phyloP scores from a whole-genome alignment of 2,329 filamentous ascomycete species.

The Aspergillus sp. region DNA sequence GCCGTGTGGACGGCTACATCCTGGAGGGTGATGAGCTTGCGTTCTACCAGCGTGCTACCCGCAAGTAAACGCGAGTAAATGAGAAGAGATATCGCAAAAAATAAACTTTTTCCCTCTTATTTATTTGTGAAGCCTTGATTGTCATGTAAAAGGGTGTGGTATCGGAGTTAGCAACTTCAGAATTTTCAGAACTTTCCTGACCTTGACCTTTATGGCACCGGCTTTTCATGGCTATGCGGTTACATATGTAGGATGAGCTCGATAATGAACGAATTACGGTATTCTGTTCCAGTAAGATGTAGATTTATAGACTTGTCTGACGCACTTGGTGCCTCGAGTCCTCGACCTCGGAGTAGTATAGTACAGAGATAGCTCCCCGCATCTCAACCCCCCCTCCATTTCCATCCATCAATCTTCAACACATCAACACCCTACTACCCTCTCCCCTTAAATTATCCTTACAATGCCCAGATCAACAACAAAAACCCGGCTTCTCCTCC shows the following conservation, averaged over 20 bases:
- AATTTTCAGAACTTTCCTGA: background rate
- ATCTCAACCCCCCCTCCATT: background rate
- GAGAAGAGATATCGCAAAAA: conserved; percentile 16
- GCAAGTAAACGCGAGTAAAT: conserved; percentile 70
- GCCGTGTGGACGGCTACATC: conserved; percentile 95
- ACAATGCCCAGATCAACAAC: conserved; percentile 17
- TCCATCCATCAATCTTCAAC: background rate
- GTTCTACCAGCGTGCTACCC: conserved; percentile 99
- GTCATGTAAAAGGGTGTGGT: conserved; percentile 16
- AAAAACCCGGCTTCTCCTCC: conserved; percentile 43
- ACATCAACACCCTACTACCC: background rate
- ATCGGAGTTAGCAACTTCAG: conserved; percentile 16
- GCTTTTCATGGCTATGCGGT: background rate
- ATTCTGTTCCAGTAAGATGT: background rate
- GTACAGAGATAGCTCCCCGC: background rate
- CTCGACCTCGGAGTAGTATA: background rate
- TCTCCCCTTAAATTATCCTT: background rate
- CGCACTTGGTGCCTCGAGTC: background rate
- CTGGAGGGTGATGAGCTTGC: conserved; percentile 98
- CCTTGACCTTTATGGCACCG: background rate
- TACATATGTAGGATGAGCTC: background rate
- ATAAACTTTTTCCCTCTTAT: conserved; percentile 12
- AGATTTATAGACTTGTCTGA: background rate
- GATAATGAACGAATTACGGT: conserved; percentile 5
- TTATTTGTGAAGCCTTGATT: conserved; percentile 13